phyloP scores from a whole-genome alignment of 163 green algal species.

The Chlamydomonas reinhardtii region DNA sequence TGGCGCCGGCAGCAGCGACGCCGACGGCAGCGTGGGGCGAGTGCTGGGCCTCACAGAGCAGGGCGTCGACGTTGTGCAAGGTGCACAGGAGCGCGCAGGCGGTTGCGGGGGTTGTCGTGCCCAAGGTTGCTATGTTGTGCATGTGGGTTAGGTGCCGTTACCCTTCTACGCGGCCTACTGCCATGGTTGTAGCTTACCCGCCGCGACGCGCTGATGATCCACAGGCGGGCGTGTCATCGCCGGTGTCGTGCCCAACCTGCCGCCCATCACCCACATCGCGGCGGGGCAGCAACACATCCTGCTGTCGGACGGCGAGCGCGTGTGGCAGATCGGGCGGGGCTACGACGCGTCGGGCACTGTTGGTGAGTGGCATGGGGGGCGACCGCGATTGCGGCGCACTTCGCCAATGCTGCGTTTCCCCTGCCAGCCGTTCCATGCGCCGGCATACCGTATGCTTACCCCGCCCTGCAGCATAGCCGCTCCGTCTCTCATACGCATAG shows the following conservation, averaged over 20 bases:
- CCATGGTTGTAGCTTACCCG: too few species aligned
- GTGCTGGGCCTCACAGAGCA: slow-evolving; percentile 11
- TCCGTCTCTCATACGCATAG: too few species aligned
- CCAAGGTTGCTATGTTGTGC: too few species aligned
- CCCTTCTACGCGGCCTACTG: too few species aligned
- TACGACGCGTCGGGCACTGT: slow-evolving; percentile 37
- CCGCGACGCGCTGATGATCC: too few species aligned
- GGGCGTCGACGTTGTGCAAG: slow-evolving; percentile 16
- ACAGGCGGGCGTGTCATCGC: slow-evolving; percentile 36
- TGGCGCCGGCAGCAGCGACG: not conserved
- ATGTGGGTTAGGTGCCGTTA: too few species aligned
- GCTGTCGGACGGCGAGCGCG: slow-evolving; percentile 67
- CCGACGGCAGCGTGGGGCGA: not conserved
- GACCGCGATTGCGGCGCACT: too few species aligned
- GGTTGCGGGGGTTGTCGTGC: not conserved
- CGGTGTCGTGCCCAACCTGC: slow-evolving; percentile 23
- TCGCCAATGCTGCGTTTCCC: too few species aligned
- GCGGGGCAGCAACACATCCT: slow-evolving; percentile 66
- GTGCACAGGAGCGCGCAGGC: not conserved
- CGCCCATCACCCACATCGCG: slow-evolving; percentile 66
- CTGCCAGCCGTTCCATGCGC: too few species aligned
- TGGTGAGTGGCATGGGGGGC: not conserved
- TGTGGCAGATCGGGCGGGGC: slow-evolving; percentile 62
- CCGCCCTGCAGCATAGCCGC: too few species aligned
- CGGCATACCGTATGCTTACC: too few species aligned